Evolutionary conservation across 2,329 filamentous ascomycete species (phyloP).

Genomic region (Stromatinia cepivora): DNA sequence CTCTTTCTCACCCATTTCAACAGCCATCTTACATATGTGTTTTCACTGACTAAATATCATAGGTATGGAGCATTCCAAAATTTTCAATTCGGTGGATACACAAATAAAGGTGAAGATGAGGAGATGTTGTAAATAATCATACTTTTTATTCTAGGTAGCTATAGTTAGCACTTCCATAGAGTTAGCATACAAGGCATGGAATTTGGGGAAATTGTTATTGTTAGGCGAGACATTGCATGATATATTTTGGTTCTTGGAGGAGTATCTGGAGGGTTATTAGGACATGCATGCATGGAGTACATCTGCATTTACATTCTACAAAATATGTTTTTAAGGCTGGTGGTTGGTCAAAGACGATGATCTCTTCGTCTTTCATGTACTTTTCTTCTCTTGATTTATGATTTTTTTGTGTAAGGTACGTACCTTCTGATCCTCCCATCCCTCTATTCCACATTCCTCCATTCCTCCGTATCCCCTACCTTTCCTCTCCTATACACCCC

Average conservation of each 20-base stretch:
- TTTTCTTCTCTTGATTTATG: constrained; percentile 16
- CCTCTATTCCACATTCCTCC: neutral
- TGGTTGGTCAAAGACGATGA: constrained; percentile 25
- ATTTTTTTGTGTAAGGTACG: constrained; percentile 35
- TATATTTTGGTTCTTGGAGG: constrained; percentile 7
- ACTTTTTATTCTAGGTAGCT: constrained; percentile 31
- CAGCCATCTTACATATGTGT: neutral
- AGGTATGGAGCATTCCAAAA: constrained; percentile 35
- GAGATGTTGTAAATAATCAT: constrained; percentile 41
- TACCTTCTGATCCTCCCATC: constrained; percentile 27
- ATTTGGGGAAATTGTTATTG: constrained; percentile 19
- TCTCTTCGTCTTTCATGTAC: constrained; percentile 26
- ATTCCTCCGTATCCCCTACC: neutral
- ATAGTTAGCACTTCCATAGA: constrained; percentile 31
- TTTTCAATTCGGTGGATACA: constrained; percentile 32
- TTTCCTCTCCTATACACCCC: no score
- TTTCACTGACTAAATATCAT: constrained; percentile 8
- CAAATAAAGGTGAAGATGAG: constrained; percentile 37
- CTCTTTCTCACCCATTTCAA: neutral
- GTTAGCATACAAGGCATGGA: constrained; percentile 23
- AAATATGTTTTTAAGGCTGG: constrained; percentile 29
- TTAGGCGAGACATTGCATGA: constrained; percentile 13
- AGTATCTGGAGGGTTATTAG: constrained; percentile 5
- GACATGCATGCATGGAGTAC: constrained; percentile 14
- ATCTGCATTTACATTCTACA: constrained; percentile 31